Evolutionary conservation across 2,329 filamentous ascomycete species (phyloP).

Genomic region (Penicillium sp.): DNA sequence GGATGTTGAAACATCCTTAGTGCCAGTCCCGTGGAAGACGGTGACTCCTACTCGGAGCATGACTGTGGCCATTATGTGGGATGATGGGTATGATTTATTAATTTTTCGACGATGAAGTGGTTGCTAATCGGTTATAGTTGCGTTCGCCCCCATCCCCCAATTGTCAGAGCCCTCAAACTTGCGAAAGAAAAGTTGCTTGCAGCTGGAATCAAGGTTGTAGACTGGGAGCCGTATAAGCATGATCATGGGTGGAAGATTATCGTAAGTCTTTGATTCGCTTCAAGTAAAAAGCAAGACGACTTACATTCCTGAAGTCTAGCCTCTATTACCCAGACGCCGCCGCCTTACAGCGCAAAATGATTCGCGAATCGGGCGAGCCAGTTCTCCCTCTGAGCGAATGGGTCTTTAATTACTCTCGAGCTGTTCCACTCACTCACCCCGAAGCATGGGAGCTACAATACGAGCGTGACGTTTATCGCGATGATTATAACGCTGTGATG

Average conservation of each 20-base stretch:
- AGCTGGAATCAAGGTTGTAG: conserved; percentile 46
- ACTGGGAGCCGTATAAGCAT: conserved; percentile 38
- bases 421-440: conserved; percentile 19
- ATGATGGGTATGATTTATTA: conserved; percentile 52
- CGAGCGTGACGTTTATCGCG: conserved; percentile 29
- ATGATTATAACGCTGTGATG: conserved; percentile 34
- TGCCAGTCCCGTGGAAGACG: conserved; percentile 44
- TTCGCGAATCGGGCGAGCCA: conserved; percentile 45
- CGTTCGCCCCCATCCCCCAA: conserved; percentile 63
- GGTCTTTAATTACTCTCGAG: conserved; percentile 28
- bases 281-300: conserved; percentile 13
- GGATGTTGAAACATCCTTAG: conserved; percentile 42
- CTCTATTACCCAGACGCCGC: conserved; percentile 53
- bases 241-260: conserved; percentile 36
- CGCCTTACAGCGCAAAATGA: conserved; percentile 27
- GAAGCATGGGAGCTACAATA: conserved; percentile 31
- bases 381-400: conserved; percentile 47
- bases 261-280: conserved; percentile 16
- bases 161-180: conserved; percentile 17
- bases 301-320: conserved; percentile 34
- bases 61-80: conserved; percentile 60
- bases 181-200: conserved; percentile 34
- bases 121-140: conserved; percentile 33
- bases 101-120: background rate
- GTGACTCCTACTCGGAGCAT: conserved; percentile 24